Evolutionary conservation across 164 flowering plant genomes (phyloP).

Genomic region (Warburgia ugandensis): DNA sequence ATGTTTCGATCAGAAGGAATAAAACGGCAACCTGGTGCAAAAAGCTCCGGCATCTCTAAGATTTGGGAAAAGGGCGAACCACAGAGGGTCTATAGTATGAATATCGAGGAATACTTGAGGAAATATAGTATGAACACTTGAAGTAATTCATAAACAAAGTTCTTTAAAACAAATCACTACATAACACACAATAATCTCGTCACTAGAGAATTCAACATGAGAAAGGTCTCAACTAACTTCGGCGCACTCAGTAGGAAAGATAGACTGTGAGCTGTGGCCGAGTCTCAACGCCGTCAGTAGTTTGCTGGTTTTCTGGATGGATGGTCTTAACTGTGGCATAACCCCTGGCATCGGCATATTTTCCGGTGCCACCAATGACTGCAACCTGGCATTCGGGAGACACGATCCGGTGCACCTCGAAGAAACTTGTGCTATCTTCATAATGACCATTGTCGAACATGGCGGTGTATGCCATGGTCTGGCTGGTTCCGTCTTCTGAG

Average conservation of each 20-base stretch:
- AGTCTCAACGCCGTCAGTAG: constrained; percentile 23
- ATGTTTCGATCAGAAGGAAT: too few relatives aligned
- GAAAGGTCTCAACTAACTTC: too few relatives aligned
- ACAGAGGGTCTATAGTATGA: too few relatives aligned
- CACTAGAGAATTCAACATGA: too few relatives aligned
- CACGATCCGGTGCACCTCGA: constrained; percentile 44
- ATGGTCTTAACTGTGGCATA: constrained; percentile 43
- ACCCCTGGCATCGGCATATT: constrained; percentile 60
- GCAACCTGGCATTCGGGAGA: constrained; percentile 52
- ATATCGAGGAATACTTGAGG: too few relatives aligned
- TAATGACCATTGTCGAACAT: constrained; percentile 44
- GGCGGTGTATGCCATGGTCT: constrained; percentile 50
- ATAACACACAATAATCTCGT: too few relatives aligned
- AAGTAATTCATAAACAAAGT: too few relatives aligned
- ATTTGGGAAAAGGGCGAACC: too few relatives aligned
- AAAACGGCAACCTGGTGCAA: too few relatives aligned
- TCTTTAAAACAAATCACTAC: too few relatives aligned
- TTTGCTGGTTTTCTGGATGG: constrained; percentile 23
- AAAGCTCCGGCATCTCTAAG: too few relatives aligned
- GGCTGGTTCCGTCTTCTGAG: constrained; percentile 56
- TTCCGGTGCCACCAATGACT: constrained; percentile 79
- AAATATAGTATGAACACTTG: too few relatives aligned
- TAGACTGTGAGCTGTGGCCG: constrained; percentile 23
- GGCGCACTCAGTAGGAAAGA: constrained; percentile 10
- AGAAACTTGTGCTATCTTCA: constrained; percentile 50